These are phyloP conservation scores for Daldinia loculata DNA, from an alignment of 495 filamentous ascomycete species.

Conservation along the genomic window DNA sequence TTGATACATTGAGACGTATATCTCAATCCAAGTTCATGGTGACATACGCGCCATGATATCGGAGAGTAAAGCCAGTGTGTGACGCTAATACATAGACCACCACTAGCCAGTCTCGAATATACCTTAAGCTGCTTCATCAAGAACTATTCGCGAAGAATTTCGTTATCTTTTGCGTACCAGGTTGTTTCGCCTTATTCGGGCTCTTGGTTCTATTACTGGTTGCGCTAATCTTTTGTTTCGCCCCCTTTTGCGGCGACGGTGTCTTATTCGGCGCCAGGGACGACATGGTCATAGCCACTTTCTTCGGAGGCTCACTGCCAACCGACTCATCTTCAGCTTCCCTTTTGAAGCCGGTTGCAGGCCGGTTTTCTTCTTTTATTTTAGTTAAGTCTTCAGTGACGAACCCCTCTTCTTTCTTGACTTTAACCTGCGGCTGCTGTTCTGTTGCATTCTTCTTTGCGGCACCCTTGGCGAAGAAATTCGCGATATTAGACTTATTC, in stretches of 20 bases:
- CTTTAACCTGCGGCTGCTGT: conserved; percentile 44
- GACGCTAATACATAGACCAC: too few species aligned
- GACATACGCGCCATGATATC: neutral
- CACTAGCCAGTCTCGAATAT: neutral
- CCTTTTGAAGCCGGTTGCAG: conserved; percentile 62
- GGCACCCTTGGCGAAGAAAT: conserved; percentile 76
- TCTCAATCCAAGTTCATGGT: neutral
- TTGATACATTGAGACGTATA: neutral
- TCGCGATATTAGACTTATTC: conserved; percentile 91
- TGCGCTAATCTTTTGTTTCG: conserved; percentile 42
- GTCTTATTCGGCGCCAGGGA: conserved; percentile 29
- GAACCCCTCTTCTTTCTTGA: conserved; percentile 41
- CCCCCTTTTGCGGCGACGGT: conserved; percentile 25
- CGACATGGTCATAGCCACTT: conserved; percentile 48
- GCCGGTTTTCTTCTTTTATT: conserved; percentile 29
- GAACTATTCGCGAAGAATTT: conserved; percentile 77
- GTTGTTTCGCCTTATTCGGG: conserved; percentile 57
- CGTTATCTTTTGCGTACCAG: conserved; percentile 81
- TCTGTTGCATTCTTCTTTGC: conserved; percentile 31
- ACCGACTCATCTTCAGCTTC: conserved; percentile 54
- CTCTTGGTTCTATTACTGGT: conserved; percentile 48
- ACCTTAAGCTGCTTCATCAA: conserved; percentile 38
- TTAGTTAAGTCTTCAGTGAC: conserved; percentile 34
- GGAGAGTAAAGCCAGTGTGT: too few species aligned
- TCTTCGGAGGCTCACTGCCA: conserved; percentile 58